Conservation (phyloP, 495 filamentous ascomycete genomes). For the Daldinia concentrica region DNA sequence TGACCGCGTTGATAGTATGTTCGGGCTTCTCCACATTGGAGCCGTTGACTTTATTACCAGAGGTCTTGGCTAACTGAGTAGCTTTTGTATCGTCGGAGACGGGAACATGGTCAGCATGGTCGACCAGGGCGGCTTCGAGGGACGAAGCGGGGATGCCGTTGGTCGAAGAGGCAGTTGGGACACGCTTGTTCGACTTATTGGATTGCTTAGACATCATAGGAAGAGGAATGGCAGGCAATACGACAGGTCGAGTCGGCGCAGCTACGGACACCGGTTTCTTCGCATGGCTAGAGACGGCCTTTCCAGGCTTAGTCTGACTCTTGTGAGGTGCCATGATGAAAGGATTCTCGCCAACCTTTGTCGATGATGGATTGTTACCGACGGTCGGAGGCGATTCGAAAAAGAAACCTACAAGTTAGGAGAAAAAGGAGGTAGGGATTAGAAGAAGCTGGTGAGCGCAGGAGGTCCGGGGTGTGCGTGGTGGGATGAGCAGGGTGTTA, state of each 20-base stretch:
- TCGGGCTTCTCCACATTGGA: constrained; percentile 41
- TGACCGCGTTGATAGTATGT: constrained; percentile 16
- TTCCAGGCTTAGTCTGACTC: constrained; percentile 38
- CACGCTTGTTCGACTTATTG: constrained; percentile 22
- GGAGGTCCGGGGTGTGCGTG: constrained; percentile 30
- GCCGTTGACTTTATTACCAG: constrained; percentile 41
- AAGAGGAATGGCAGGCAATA: constrained; percentile 53
- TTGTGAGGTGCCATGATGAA: constrained; percentile 42
- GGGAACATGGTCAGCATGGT: constrained; percentile 22
- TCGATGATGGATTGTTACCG: constrained; percentile 2
- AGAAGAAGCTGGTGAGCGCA: constrained; percentile 18
- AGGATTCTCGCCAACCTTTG: constrained; percentile 6
- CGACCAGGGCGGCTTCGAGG: constrained; percentile 46
- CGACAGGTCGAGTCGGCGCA: constrained; percentile 40
- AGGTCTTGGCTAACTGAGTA: constrained; percentile 35
- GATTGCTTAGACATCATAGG: constrained; percentile 49
- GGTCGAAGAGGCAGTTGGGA: constrained; percentile 28
- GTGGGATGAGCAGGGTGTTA: constrained; percentile 29
- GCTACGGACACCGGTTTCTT: constrained; percentile 34
- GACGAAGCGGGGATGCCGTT: constrained; percentile 47
- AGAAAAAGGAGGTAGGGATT: not conserved
- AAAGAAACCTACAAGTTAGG: constrained; percentile 1
- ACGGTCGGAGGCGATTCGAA: constrained; percentile 4
- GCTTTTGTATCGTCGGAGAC: constrained; percentile 19
- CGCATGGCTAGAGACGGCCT: constrained; percentile 36